A percentile compares a stretch with the other conserved stretches of the same genome.
phyloP scores from a whole-genome alignment of 257 asterid genomes.

The Nicotiana obtusifolia region DNA sequence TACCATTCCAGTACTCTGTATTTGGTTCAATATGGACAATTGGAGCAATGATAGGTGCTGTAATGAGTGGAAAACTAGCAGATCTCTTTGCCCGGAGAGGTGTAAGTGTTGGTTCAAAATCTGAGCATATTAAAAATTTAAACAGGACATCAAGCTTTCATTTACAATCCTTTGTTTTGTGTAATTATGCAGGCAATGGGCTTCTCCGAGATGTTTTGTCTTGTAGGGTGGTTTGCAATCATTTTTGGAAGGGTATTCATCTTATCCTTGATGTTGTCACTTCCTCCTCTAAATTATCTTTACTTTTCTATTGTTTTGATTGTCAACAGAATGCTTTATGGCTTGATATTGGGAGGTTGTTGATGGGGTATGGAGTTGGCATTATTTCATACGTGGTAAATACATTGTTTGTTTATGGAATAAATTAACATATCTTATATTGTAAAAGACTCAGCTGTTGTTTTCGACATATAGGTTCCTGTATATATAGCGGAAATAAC shows the following conservation, averaged over 20 bases:
- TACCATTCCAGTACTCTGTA: slow-evolving; percentile 56
- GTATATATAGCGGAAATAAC: slow-evolving; percentile 87
- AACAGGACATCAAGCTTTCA: not conserved
- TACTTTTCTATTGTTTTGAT: slow-evolving; percentile 1
- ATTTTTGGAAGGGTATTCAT: slow-evolving; percentile 56
- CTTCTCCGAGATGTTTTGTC: slow-evolving; percentile 54
- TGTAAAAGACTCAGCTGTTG: slow-evolving; percentile 9
- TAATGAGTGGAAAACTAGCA: slow-evolving; percentile 77
- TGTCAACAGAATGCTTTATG: slow-evolving; percentile 56
- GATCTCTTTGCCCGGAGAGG: slow-evolving; percentile 75
- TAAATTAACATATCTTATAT: not conserved
- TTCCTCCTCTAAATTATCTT: not conserved
- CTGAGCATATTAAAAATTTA: not conserved
- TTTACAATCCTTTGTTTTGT: slow-evolving; percentile 1
- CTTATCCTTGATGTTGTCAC: not conserved
- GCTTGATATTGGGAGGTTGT: slow-evolving; percentile 78
- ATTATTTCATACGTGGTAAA: slow-evolving; percentile 73
- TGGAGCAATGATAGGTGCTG: slow-evolving; percentile 90
- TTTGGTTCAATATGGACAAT: slow-evolving; percentile 82
- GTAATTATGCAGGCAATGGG: slow-evolving; percentile 67
- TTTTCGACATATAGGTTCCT: slow-evolving; percentile 55
- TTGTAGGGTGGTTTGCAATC: slow-evolving; percentile 67
- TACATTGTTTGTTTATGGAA: not conserved
- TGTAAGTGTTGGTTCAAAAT: slow-evolving; percentile 35
- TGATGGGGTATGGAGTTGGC: slow-evolving; percentile 73